Evolutionary conservation across 768 basidiomycete species (phyloP).

Genomic region (Trametes punicea): DNA sequence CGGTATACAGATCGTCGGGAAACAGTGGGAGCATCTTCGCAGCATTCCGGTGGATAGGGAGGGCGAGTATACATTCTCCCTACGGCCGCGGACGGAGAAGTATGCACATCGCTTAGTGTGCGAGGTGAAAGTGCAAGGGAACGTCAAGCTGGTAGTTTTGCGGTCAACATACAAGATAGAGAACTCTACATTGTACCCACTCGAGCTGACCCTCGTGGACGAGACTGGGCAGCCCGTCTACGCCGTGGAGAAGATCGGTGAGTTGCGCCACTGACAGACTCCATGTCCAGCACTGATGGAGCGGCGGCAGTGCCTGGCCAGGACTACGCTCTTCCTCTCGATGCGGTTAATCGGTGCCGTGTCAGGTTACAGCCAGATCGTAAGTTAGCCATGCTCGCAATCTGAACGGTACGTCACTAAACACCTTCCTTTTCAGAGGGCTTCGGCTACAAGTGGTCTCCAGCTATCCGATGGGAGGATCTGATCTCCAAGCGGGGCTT

Average conservation of each 20-base stretch:
- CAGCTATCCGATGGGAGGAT: conserved; percentile 87
- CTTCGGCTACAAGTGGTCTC: conserved; percentile 94
- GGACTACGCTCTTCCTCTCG: conserved; percentile 86
- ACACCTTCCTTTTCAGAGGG: conserved; percentile 69
- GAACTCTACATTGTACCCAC: conserved; percentile 86
- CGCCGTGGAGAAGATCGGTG: conserved; percentile 78
- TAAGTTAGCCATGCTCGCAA: conserved; percentile 38
- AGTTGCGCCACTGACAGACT: conserved; percentile 18
- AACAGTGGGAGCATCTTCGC: conserved; percentile 85
- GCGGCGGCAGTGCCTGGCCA: conserved; percentile 64
- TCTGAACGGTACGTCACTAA: not conserved
- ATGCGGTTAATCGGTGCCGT: conserved; percentile 77
- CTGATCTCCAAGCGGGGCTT: conserved; percentile 65
- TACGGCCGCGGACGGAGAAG: conserved; percentile 77
- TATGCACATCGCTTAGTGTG: conserved; percentile 80
- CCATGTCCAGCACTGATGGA: not conserved
- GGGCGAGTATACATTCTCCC: conserved; percentile 83
- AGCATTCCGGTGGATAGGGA: conserved; percentile 91
- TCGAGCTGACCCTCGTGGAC: conserved; percentile 90
- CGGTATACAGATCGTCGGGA: conserved; percentile 78
- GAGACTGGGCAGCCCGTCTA: conserved; percentile 77
- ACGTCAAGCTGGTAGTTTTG: conserved; percentile 91
- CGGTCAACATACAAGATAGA: conserved; percentile 90
- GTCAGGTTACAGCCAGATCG: conserved; percentile 91
- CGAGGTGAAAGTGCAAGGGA: conserved; percentile 86